Percentiles rank a stretch among this genome's conserved stretches.
Conservation (phyloP, 164 flowering plant genomes). For the Vitis riparia region DNA sequence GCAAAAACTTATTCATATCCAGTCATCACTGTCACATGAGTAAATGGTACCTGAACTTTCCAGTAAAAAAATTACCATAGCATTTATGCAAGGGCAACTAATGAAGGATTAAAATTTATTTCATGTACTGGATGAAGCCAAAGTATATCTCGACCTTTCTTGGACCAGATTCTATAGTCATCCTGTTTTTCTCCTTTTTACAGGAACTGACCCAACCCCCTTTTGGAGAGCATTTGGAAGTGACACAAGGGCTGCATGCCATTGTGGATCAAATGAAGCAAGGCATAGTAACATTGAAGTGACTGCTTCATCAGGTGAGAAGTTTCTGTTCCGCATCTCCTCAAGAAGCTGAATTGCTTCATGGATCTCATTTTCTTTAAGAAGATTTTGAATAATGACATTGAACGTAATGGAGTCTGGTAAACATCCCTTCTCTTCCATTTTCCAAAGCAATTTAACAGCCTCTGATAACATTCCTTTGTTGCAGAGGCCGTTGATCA, state of each 20-base stretch:
- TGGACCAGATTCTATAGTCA: no score
- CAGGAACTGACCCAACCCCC: no score
- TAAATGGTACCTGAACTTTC: no score
- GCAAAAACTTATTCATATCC: no score
- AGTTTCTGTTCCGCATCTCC: slow-evolving; percentile 5
- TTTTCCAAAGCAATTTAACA: not conserved
- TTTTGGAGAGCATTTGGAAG: not conserved
- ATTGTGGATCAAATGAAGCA: not conserved
- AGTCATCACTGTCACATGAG: no score
- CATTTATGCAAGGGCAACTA: no score
- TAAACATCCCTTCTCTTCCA: slow-evolving; percentile 7
- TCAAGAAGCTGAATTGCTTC: slow-evolving; percentile 3
- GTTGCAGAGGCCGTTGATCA: slow-evolving; percentile 6
- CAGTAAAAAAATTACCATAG: no score
- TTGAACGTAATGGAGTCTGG: not conserved
- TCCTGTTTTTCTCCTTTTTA: no score
- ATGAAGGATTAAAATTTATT: no score
- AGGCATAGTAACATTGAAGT: not conserved
- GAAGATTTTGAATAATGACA: slow-evolving; percentile 8
- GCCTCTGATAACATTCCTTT: slow-evolving; percentile 8
- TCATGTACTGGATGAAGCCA: no score
- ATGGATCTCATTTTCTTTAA: slow-evolving; percentile 1
- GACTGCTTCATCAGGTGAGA: not conserved
- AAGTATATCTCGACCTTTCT: no score
- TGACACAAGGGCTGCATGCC: not conserved